phyloP scores from a whole-genome alignment of 225 moss, liverwort and hornwort species.

The Marchantia polymorpha region DNA sequence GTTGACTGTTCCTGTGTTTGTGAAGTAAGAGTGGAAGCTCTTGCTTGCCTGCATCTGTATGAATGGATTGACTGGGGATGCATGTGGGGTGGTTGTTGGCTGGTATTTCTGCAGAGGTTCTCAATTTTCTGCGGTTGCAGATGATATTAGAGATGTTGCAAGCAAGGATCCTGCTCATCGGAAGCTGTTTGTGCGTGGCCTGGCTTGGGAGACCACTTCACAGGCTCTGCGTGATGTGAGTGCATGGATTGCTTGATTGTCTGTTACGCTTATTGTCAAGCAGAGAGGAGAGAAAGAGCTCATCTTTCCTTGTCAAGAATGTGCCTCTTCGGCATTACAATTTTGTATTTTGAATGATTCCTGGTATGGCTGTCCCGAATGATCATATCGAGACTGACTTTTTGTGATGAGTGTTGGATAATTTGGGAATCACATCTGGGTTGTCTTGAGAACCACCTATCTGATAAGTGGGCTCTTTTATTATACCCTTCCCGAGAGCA shows the following conservation, averaged over 20 bases:
- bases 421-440: constrained; percentile 8
- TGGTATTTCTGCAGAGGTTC: constrained; percentile 99
- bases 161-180: constrained; percentile 99
- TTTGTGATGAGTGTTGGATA: constrained; percentile 22
- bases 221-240: constrained; percentile 99
- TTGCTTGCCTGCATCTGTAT: constrained; percentile 44
- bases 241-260: constrained; percentile 84
- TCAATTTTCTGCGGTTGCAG: constrained; percentile 99
- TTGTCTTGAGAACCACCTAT: constrained; percentile 1
- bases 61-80: constrained; percentile 99
- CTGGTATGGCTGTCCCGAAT: constrained; percentile 28
- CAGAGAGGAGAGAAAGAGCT: constrained; percentile 17
- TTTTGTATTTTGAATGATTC: constrained; percentile 22
- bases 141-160: constrained; percentile 99
- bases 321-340: constrained; percentile 16
- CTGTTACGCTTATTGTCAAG: constrained; percentile 20
- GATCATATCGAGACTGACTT: constrained; percentile 17
- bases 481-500: background rate
- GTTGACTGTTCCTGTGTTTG: constrained; percentile 26
- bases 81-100: constrained; percentile 65
- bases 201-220: constrained; percentile 99
- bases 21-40: constrained; percentile 17
- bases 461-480: background rate
- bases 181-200: constrained; percentile 99
- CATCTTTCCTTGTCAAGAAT: constrained; percentile 18